Evolutionary conservation across 2,329 filamentous ascomycete species (phyloP).

Genomic region (Ophiocordyceps camponoti-rufipedis): DNA sequence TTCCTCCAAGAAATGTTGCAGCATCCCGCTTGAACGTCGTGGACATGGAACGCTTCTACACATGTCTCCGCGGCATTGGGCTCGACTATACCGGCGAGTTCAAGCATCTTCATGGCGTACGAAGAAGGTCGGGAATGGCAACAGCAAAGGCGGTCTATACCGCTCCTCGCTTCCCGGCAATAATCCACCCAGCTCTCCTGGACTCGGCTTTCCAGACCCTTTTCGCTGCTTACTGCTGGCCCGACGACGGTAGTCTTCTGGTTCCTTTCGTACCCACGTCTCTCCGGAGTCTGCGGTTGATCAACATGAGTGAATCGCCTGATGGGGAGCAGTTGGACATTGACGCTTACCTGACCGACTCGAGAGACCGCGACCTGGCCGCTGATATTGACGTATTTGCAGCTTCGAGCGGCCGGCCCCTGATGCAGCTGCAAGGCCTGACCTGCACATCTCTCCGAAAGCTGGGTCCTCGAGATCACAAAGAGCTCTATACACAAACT

Average conservation of each 20-base stretch:
- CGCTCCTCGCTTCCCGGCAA: not conserved
- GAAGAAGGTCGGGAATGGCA: not conserved
- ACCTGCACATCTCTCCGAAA: not conserved
- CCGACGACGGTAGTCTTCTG: not conserved
- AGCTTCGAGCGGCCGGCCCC: not conserved
- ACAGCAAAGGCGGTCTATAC: not conserved
- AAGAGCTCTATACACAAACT: not conserved
- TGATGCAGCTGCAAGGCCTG: conserved; percentile 1
- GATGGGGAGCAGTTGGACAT: not conserved
- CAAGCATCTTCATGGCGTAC: not conserved
- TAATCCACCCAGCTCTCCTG: not conserved
- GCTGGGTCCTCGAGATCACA: not conserved
- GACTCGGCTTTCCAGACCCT: not conserved
- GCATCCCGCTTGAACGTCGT: not conserved
- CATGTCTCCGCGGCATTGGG: not conserved
- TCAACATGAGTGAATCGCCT: not conserved
- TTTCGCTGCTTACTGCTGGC: conserved; percentile 1
- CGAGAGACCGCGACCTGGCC: not conserved
- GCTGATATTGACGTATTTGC: conserved; percentile 1
- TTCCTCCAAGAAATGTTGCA: not conserved
- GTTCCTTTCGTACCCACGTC: not conserved
- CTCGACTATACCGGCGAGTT: conserved; percentile 1
- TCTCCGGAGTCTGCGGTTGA: not conserved
- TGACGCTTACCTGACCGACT: not conserved
- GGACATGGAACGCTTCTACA: conserved; percentile 1